phyloP scores from a whole-genome alignment of 768 basidiomycete species.

The Serendipita sp. region DNA sequence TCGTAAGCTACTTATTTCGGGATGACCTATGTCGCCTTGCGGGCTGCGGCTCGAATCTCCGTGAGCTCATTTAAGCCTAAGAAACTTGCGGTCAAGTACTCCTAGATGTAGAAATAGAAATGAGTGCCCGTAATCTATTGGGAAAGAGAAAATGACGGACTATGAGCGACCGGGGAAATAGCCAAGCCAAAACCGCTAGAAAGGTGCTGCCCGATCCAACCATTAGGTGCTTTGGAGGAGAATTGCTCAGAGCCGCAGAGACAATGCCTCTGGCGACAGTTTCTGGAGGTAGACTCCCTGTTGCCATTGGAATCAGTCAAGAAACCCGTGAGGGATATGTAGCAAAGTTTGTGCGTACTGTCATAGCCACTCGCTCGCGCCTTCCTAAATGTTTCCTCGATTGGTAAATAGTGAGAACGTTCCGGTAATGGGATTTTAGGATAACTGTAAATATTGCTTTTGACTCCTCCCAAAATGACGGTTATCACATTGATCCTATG shows the following conservation, averaged over 20 bases:
- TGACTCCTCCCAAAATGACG: neutral
- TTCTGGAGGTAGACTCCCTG: neutral
- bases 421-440: neutral
- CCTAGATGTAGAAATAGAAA: neutral
- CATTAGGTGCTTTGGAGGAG: neutral
- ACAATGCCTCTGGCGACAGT: neutral
- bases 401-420: neutral
- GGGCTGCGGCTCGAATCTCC: neutral
- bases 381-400: neutral
- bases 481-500: neutral
- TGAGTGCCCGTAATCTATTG: neutral
- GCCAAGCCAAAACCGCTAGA: neutral
- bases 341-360: neutral
- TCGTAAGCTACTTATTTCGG: no score
- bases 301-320: neutral
- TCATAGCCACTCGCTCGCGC: neutral
- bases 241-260: neutral
- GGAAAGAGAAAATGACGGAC: neutral
- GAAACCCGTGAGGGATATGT: neutral
- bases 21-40: no score
- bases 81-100: neutral
- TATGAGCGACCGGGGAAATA: neutral
- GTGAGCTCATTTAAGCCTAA: neutral
- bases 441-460: neutral
- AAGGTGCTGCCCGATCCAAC: neutral